phyloP scores from a whole-genome alignment of 306 rosid genomes.

The Cicer bijugum region DNA sequence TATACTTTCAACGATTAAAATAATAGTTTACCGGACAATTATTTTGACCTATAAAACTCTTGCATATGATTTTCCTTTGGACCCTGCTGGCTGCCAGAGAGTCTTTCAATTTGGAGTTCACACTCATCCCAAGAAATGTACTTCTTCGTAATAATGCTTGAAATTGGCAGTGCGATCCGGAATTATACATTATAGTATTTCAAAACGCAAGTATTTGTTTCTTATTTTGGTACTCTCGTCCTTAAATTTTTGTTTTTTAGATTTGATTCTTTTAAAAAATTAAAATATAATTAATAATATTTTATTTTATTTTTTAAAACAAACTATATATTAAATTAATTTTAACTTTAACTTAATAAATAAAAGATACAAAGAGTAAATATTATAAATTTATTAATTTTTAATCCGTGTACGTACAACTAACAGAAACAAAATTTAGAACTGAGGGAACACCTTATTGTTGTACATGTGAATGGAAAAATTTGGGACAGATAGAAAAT shows the following conservation, averaged over 20 bases:
- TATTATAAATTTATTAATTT: no score
- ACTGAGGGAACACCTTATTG: conserved; percentile 24
- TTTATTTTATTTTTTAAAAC: no score
- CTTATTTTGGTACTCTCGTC: not conserved
- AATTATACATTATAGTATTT: not conserved
- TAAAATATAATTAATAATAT: no score
- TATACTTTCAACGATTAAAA: no score
- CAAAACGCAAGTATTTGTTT: not conserved
- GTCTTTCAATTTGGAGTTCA: conserved; percentile 13
- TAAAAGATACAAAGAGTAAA: no score
- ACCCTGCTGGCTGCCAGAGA: not conserved
- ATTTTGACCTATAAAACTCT: not conserved
- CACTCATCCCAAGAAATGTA: conserved; percentile 41
- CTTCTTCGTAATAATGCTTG: conserved; percentile 35
- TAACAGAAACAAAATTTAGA: no score
- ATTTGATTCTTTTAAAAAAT: no score
- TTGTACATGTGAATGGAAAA: conserved; percentile 48
- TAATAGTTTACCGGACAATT: not conserved
- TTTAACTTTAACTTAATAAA: no score
- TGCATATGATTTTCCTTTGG: not conserved
- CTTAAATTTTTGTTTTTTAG: no score
- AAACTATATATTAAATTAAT: no score
- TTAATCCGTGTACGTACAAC: no score
- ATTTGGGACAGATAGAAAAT: conserved; percentile 42
- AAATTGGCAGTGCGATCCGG: not conserved